Base-by-base conservation (phyloP, 2,329 filamentous ascomycete species). In the Penicillium sp. region DNA sequence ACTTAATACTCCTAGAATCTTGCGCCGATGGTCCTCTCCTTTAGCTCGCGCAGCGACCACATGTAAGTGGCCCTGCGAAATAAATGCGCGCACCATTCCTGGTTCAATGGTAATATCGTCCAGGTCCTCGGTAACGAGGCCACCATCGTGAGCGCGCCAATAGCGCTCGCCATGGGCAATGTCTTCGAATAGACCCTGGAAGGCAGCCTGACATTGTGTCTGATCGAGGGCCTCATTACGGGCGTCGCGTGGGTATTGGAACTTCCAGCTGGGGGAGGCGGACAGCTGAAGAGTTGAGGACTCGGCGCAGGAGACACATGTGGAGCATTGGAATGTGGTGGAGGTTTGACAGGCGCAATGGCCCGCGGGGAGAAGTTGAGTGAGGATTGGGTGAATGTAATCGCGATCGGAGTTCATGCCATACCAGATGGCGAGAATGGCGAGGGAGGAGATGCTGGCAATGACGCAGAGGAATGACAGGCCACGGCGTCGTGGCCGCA, bases 1-100 rank as follows among this genome's bases (percentile, higher is more conserved):
- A 62, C 82, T 79, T 40, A 84, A 72, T 4, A 78, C 79, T 3
- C 78, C 81, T 10, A 78, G 44, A 28, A 77, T 76, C 59, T 78
- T 78, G 1, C 73, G 73, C 12, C 76, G 73, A 51, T 78, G 76
- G 30, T 78, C 76, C 53, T 76, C 75, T n/a, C 72, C 72, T 6
- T 67, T 71, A 4, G 75, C 67, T 1, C 70, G 72, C 7, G 71
- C 66, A 0, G 68, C 66, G 3, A 77, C 63, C 17, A 77, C 70
- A 53, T 77, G 72, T 2, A 79, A 61, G 24, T 77, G 68, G 7
- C 75, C 76, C 17, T 67, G 59, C 10, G 70, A 62, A n/a, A 78
- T 76, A 24, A 72, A 72, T 2, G 72, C 75, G 13, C 75, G 72
- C 7, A 65, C 74, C 76, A 79, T 79, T 3, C 76, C 76, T 3